These are phyloP conservation scores for Hypomontagnella submonticulosa DNA, from an alignment of 495 filamentous ascomycete species.

Conservation along the genomic window DNA sequence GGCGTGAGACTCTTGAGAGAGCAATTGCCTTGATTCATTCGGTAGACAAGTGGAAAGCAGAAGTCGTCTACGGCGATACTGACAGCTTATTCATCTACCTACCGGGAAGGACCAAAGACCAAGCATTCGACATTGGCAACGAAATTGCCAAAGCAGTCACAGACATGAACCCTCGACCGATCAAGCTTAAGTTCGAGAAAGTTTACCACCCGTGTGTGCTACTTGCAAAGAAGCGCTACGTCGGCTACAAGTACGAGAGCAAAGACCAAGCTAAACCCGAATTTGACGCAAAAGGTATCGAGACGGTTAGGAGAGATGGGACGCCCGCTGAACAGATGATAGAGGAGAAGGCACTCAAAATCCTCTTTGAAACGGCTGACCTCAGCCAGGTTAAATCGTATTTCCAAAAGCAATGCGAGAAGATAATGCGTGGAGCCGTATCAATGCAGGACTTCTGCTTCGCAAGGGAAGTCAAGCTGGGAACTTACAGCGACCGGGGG, in stretches of 20 bases:
- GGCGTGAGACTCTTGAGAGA: slow-evolving; percentile 91
- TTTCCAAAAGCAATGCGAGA: slow-evolving; percentile 88
- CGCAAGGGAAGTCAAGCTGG: slow-evolving; percentile 89
- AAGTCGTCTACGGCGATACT: slow-evolving; percentile 98
- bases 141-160: slow-evolving; percentile 94
- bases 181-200: slow-evolving; percentile 99
- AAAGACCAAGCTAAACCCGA: slow-evolving; percentile 81
- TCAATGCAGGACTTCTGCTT: slow-evolving; percentile 97
- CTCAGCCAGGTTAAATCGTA: slow-evolving; percentile 90
- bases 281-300: slow-evolving; percentile 98
- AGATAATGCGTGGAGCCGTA: slow-evolving; percentile 89
- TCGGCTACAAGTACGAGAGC: slow-evolving; percentile 95
- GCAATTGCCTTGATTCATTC: slow-evolving; percentile 94
- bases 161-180: slow-evolving; percentile 86
- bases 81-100: slow-evolving; percentile 96
- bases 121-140: slow-evolving; percentile 91
- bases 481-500: slow-evolving; percentile 83
- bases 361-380: slow-evolving; percentile 89
- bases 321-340: slow-evolving; percentile 97
- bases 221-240: slow-evolving; percentile 96
- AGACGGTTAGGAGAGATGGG: slow-evolving; percentile 94
- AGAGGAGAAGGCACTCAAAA: slow-evolving; percentile 87
- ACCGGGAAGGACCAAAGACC: slow-evolving; percentile 82
- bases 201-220: slow-evolving; percentile 95
- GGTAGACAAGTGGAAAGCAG: slow-evolving; percentile 85